Conservation (phyloP, 805 yeast genomes). For the Yarrowia sp. region DNA sequence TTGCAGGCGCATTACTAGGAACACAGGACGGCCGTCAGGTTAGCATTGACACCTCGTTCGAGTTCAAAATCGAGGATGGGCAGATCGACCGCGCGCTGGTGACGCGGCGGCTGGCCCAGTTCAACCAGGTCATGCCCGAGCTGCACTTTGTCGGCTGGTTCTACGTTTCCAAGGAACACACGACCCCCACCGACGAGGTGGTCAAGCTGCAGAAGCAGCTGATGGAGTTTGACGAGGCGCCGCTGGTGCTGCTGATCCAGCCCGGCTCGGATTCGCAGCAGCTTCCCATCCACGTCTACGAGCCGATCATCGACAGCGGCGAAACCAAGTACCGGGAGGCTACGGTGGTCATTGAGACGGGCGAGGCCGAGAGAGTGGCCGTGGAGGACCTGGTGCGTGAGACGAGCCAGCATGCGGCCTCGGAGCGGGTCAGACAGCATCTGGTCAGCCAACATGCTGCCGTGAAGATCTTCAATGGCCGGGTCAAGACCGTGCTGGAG, state of each 20-base stretch:
- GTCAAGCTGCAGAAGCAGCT: constrained; percentile 30
- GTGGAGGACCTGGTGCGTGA: constrained; percentile 35
- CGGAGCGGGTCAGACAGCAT: constrained; percentile 27
- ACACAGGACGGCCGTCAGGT: constrained; percentile 35
- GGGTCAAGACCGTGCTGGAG: constrained; percentile 40
- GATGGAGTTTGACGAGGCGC: constrained; percentile 29
- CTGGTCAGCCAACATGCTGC: constrained; percentile 27
- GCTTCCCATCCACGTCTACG: constrained; percentile 34
- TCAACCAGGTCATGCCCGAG: constrained; percentile 35
- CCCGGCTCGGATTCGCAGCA: constrained; percentile 27
- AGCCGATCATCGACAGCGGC: constrained; percentile 28
- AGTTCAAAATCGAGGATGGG: constrained; percentile 32
- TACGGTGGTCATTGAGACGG: constrained; percentile 33
- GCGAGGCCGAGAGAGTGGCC: constrained; percentile 38
- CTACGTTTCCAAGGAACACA: constrained; percentile 28
- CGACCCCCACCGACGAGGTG: constrained; percentile 25
- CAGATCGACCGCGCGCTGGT: constrained; percentile 32
- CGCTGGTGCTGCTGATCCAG: constrained; percentile 32
- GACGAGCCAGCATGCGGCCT: constrained; percentile 20
- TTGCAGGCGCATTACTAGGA: constrained; percentile 40
- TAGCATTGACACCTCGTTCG: constrained; percentile 39
- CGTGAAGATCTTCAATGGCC: constrained; percentile 46
- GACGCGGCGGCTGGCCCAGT: neutral
- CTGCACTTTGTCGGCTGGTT: constrained; percentile 41
- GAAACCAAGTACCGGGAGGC: constrained; percentile 32